These are phyloP conservation scores for Stephania japonica DNA, from an alignment of 164 flowering plant species.

Conservation along the genomic window DNA sequence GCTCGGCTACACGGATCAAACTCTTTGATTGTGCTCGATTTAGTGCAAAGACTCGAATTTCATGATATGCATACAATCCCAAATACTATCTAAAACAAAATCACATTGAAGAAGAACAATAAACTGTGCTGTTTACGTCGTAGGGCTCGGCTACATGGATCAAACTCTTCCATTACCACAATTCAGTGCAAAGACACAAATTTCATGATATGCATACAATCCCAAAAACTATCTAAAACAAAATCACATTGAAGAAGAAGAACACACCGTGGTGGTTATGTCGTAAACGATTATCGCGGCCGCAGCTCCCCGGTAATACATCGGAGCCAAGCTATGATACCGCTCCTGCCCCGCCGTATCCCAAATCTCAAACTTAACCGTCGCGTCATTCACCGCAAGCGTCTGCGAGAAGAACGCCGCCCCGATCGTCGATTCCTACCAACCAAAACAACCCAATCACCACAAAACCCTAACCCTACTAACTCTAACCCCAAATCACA, in stretches of 20 bases:
- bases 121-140: no score
- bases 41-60: background rate
- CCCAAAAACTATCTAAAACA: background rate
- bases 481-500: slow-evolving; percentile 4
- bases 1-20: no score
- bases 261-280: slow-evolving; percentile 43
- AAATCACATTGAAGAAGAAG: background rate
- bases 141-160: no score
- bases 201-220: no score
- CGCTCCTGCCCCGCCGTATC: slow-evolving; percentile 82
- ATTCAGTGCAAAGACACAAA: no score
- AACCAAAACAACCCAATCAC: background rate
- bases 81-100: background rate
- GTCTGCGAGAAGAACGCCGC: slow-evolving; percentile 72
- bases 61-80: background rate
- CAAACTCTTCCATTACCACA: no score
- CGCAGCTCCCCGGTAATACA: slow-evolving; percentile 75
- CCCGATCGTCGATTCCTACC: slow-evolving; percentile 69
- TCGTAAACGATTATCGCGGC: slow-evolving; percentile 70
- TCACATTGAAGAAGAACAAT: background rate
- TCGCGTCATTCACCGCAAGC: slow-evolving; percentile 49
- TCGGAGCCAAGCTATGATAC: slow-evolving; percentile 73
- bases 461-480: slow-evolving; percentile 9
- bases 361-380: slow-evolving; percentile 75
- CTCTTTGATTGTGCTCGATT: no score